These are phyloP conservation scores for Aquilaria sinensis DNA, from an alignment of 345 rosid species.

Conservation along the genomic window DNA sequence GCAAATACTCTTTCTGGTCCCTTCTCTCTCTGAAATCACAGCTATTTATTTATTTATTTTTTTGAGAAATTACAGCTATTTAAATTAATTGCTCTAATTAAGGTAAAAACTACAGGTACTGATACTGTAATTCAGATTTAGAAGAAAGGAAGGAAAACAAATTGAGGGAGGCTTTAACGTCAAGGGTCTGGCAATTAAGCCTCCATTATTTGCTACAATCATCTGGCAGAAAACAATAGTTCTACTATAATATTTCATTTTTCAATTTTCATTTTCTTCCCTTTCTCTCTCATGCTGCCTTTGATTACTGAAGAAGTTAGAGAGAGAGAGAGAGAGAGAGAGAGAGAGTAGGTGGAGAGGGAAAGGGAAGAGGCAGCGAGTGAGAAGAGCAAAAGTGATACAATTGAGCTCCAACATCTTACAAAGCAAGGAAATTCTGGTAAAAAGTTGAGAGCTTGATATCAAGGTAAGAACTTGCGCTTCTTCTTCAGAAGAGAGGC, in stretches of 20 bases:
- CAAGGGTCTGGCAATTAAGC: too few species aligned
- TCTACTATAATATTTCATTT: too few species aligned
- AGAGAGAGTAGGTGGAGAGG: conserved; percentile 31
- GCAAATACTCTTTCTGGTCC: not conserved
- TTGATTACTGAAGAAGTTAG: conserved; percentile 29
- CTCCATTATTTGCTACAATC: too few species aligned
- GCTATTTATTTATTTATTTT: conserved; percentile 12
- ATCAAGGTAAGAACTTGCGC: conserved; percentile 33
- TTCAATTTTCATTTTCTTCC: not conserved
- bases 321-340: conserved; percentile 15
- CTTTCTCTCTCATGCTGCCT: not conserved
- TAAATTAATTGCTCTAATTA: conserved; percentile 2
- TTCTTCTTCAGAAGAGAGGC: conserved; percentile 17
- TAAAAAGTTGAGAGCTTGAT: conserved; percentile 18
- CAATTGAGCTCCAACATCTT: conserved; percentile 24
- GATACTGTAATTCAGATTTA: not conserved
- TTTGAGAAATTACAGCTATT: conserved; percentile 13
- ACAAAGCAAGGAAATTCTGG: conserved; percentile 1
- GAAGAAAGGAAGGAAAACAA: too few species aligned
- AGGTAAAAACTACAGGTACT: conserved; percentile 15
- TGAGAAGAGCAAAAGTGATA: conserved; percentile 12
- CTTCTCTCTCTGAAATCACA: conserved; percentile 14
- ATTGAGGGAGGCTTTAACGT: too few species aligned
- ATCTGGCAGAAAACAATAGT: too few species aligned
- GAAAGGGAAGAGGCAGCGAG: conserved; percentile 13